These are phyloP conservation scores for Magnusiomyces clavatus DNA, from an alignment of 1,139 yeast genomes.

Conservation along the genomic window DNA sequence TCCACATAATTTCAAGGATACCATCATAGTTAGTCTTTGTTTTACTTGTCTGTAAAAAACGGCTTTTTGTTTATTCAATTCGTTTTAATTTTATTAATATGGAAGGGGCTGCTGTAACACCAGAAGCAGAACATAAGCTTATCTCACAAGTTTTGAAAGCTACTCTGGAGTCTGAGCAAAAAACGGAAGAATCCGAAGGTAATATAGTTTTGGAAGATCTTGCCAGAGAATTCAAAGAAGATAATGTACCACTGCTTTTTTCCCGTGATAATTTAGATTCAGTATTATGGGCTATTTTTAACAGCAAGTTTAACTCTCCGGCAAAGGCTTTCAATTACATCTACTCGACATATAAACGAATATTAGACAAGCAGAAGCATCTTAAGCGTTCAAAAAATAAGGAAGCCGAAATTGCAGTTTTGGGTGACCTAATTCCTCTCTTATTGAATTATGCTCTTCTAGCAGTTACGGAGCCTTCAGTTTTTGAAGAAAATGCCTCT, in stretches of 20 bases:
- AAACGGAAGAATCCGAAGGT: constrained; percentile 6
- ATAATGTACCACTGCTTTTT: background rate
- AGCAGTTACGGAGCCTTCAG: constrained; percentile 3
- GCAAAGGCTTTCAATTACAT: background rate
- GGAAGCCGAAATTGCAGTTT: background rate
- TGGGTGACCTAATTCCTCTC: background rate
- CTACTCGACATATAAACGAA: background rate
- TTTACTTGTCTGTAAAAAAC: too few species aligned
- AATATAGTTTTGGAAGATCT: constrained; percentile 5
- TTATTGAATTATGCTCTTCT: constrained; percentile 1
- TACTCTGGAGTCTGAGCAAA: constrained; percentile 15
- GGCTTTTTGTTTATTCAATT: too few species aligned
- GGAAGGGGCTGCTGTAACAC: too few species aligned
- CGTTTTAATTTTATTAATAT: too few species aligned
- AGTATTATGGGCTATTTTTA: background rate
- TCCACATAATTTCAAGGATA: too few species aligned
- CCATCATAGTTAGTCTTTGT: too few species aligned
- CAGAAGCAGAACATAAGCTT: constrained; percentile 8
- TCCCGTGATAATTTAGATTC: background rate
- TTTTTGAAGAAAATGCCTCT: background rate
- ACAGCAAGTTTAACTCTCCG: background rate
- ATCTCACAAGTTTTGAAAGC: constrained; percentile 19
- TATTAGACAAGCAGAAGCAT: too few species aligned
- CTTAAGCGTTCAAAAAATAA: too few species aligned
- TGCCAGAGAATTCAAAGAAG: constrained; percentile 4